Evolutionary conservation across 768 basidiomycete genomes (phyloP).

Genomic region (Leccinum ochraceum): DNA sequence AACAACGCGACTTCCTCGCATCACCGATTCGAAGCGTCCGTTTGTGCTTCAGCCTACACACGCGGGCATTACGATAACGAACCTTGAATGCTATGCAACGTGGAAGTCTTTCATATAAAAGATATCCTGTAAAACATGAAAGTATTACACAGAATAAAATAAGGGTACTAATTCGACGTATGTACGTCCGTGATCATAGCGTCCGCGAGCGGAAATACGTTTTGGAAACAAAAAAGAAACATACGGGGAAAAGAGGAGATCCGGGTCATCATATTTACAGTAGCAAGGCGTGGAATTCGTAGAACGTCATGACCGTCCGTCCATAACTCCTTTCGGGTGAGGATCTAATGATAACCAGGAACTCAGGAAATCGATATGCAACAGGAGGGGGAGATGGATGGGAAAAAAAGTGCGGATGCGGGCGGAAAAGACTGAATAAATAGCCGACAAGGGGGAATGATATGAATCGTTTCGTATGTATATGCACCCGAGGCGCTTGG

Average conservation of each 20-base stretch:
- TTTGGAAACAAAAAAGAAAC: neutral
- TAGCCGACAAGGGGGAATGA: neutral
- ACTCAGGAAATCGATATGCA: neutral
- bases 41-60: neutral
- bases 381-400: neutral
- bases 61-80: neutral
- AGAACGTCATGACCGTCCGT: neutral
- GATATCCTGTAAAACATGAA: neutral
- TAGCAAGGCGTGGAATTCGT: neutral
- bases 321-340: neutral
- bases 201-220: neutral
- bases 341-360: neutral
- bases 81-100: neutral
- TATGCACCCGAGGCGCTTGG: neutral
- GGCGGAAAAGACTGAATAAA: constrained; percentile 9
- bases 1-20: neutral
- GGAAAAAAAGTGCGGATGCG: neutral
- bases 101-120: too few species aligned
- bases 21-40: neutral
- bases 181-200: neutral
- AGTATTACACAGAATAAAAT: neutral
- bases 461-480: neutral
- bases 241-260: neutral
- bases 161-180: neutral
- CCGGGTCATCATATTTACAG: neutral